Evolutionary conservation across 1,284 basidiomycete genomes (phyloP).

Genomic region (Naganishia sp.): DNA sequence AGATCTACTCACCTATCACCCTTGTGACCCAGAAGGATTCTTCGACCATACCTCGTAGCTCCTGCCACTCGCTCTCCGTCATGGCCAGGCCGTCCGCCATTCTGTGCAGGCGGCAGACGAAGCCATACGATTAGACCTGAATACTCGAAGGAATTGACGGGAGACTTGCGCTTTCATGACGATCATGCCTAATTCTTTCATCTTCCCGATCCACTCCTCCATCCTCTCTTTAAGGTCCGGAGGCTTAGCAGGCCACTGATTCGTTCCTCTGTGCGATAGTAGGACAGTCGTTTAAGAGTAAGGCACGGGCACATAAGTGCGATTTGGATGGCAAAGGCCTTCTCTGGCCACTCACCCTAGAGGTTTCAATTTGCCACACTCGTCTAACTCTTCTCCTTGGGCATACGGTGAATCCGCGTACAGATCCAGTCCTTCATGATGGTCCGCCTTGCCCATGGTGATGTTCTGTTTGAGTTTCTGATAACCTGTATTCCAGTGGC

Average conservation of each 20-base stretch:
- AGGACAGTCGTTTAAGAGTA: background rate
- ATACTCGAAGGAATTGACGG: background rate
- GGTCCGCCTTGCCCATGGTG: conserved; percentile 78
- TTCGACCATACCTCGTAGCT: conserved; percentile 66
- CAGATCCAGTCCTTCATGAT: conserved; percentile 80
- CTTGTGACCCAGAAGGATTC: conserved; percentile 87
- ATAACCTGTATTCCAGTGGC: conserved; percentile 41
- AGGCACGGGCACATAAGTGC: background rate
- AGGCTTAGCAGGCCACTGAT: conserved; percentile 69
- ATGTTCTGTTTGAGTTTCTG: conserved; percentile 70
- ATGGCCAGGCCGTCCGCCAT: conserved; percentile 78
- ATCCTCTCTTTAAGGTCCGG: conserved; percentile 63
- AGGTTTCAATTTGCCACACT: background rate
- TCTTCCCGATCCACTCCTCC: conserved; percentile 73
- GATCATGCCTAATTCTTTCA: conserved; percentile 72
- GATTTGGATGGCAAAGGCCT: too few species aligned
- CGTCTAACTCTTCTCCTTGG: background rate
- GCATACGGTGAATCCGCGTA: conserved; percentile 62
- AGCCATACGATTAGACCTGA: background rate
- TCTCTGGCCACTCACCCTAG: conserved; percentile 4
- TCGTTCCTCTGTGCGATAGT: conserved; percentile 64
- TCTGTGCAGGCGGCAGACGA: conserved; percentile 52
- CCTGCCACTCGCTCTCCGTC: conserved; percentile 67
- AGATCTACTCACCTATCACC: conserved; percentile 63
- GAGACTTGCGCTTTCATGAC: conserved; percentile 74